Evolutionary conservation across 148 eudicot genomes (phyloP).

Genomic region (Hydrangea macrophylla): DNA sequence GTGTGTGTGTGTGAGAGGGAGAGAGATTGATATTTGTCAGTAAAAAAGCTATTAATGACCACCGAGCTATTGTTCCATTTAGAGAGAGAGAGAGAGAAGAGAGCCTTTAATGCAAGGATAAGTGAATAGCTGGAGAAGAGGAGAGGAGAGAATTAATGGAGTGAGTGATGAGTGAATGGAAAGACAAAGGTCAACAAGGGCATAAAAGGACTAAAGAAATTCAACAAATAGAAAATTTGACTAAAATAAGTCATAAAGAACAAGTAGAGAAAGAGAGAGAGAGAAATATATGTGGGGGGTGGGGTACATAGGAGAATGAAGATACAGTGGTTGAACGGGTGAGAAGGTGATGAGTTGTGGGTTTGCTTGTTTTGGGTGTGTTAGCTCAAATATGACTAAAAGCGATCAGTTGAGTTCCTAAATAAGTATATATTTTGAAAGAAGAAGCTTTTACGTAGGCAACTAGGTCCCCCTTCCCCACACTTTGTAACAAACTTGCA

Average conservation of each 20-base stretch:
- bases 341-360: constrained; percentile 4
- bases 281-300: not conserved
- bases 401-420: constrained; percentile 38
- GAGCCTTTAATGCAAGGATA: not conserved
- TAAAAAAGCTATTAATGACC: constrained; percentile 18
- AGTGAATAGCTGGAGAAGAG: not conserved
- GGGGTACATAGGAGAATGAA: not conserved
- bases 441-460: constrained; percentile 14
- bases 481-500: constrained; percentile 8
- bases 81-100: constrained; percentile 7
- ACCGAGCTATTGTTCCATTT: constrained; percentile 40
- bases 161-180: not conserved
- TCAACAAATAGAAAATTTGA: not conserved
- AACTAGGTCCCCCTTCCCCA: constrained; percentile 10
- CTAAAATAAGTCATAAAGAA: not conserved
- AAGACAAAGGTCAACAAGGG: constrained; percentile 29
- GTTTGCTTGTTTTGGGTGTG: constrained; percentile 28
- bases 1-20: no score
- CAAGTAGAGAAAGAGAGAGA: not conserved
- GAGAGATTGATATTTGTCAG: constrained; percentile 10
- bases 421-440: not conserved
- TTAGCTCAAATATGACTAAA: constrained; percentile 26
- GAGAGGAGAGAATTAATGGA: no score
- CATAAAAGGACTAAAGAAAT: not conserved
- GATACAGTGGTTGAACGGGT: constrained; percentile 22